Percentiles rank a stretch among this genome's conserved stretches.
These are phyloP conservation scores for Coemansia sp. DNA, from an alignment of 192 early-diverging fungal genomes.

Conservation along the genomic window DNA sequence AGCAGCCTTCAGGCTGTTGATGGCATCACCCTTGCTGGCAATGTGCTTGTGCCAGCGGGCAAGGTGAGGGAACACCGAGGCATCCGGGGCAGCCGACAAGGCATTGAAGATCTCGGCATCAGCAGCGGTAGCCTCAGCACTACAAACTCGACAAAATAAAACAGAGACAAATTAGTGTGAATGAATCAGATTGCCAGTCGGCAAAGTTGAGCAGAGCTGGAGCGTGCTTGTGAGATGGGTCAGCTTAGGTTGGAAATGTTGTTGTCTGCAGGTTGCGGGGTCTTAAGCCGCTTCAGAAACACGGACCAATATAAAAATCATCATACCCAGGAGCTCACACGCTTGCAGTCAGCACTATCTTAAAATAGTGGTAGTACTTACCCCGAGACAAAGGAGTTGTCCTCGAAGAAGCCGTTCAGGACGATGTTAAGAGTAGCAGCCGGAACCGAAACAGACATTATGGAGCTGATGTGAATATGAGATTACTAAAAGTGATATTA, in stretches of 20 bases:
- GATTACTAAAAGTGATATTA: conserved; percentile 7
- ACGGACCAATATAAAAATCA: conserved; percentile 61
- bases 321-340: conserved; percentile 32
- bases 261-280: conserved; percentile 57
- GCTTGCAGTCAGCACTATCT: neutral
- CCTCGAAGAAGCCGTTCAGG: conserved; percentile 76
- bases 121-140: conserved; percentile 73
- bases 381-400: conserved; percentile 75
- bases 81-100: conserved; percentile 69
- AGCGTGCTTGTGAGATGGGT: conserved; percentile 10
- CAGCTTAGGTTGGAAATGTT: conserved; percentile 38
- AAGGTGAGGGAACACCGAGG: conserved; percentile 77
- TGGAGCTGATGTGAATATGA: conserved; percentile 30
- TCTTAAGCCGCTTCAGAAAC: conserved; percentile 66
- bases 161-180: neutral
- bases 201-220: neutral
- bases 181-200: neutral
- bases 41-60: conserved; percentile 98
- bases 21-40: conserved; percentile 46
- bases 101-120: conserved; percentile 87
- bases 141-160: conserved; percentile 26
- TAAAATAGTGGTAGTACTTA: conserved; percentile 46
- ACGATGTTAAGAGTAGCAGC: conserved; percentile 63
- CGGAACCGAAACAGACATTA: conserved; percentile 68
- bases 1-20: conserved; percentile 42